Percentiles rank a stretch among this genome's conserved stretches.
Conservation (phyloP, 1,139 yeast genomes). For the Taphrina communis region DNA sequence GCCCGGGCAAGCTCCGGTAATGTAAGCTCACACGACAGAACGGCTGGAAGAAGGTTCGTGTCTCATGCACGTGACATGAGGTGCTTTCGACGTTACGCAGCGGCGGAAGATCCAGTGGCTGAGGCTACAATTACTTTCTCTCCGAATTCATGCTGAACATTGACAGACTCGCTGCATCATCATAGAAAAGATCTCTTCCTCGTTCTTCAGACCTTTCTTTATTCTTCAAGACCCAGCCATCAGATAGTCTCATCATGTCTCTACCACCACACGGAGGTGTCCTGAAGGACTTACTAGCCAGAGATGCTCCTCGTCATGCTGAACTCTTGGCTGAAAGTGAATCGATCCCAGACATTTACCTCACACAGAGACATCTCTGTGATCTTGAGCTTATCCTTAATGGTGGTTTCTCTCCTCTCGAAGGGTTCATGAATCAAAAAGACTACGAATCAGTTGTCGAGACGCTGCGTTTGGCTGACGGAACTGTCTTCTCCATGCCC, state of each 20-base stretch:
- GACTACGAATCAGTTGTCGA: slow-evolving; percentile 82
- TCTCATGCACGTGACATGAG: slow-evolving; percentile 13
- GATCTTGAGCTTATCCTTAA: slow-evolving; percentile 88
- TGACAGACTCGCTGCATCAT: background rate
- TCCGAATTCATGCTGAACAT: background rate
- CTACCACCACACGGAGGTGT: slow-evolving; percentile 41
- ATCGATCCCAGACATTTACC: slow-evolving; percentile 60
- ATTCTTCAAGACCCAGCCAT: too few relatives aligned
- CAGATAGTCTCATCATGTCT: slow-evolving; percentile 25
- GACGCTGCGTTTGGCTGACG: slow-evolving; percentile 74
- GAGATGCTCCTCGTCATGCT: slow-evolving; percentile 70
- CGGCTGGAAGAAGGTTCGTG: too few relatives aligned
- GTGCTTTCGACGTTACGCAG: slow-evolving; percentile 10
- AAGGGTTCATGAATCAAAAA: slow-evolving; percentile 79
- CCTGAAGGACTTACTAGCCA: slow-evolving; percentile 77
- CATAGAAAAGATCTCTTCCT: too few relatives aligned
- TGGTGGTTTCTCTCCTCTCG: slow-evolving; percentile 94
- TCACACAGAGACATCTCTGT: slow-evolving; percentile 89
- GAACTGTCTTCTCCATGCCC: slow-evolving; percentile 90
- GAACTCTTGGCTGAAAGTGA: slow-evolving; percentile 66
- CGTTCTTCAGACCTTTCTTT: too few relatives aligned
- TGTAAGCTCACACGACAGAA: too few relatives aligned
- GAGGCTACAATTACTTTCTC: background rate
- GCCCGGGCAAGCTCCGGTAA: too few relatives aligned
- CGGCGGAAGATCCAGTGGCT: slow-evolving; percentile 1